Evolutionary conservation across 768 basidiomycete species (phyloP).

Genomic region (Russula abietina): DNA sequence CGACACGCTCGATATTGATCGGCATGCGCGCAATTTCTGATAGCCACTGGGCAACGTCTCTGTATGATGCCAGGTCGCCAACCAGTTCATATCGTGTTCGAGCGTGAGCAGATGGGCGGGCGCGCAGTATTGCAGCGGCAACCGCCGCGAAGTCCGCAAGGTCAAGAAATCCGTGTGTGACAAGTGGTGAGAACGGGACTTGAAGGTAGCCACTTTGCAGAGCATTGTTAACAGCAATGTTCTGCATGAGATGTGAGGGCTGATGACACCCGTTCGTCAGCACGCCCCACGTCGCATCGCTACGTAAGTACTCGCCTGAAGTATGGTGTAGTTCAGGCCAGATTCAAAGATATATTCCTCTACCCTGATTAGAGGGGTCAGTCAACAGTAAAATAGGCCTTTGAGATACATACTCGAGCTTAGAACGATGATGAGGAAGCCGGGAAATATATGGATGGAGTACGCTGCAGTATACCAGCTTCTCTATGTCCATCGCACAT

Average conservation of each 20-base stretch:
- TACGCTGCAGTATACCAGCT: conserved; percentile 23
- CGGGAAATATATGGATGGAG: conserved; percentile 22
- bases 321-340: conserved; percentile 35
- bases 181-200: conserved; percentile 27
- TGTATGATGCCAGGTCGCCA: conserved; percentile 31
- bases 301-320: conserved; percentile 25
- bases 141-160: conserved; percentile 31
- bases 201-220: conserved; percentile 20
- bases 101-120: conserved; percentile 29
- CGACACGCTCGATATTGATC: conserved; percentile 25
- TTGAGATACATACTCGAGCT: conserved; percentile 19
- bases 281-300: background rate
- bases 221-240: conserved; percentile 26
- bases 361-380: conserved; percentile 24
- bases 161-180: conserved; percentile 34
- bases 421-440: conserved; percentile 21
- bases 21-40: conserved; percentile 20
- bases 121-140: conserved; percentile 29
- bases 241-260: conserved; percentile 35
- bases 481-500: conserved; percentile 21
- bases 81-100: conserved; percentile 35
- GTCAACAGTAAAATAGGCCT: background rate
- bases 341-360: conserved; percentile 37
- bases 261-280: conserved; percentile 12
- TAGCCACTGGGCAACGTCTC: conserved; percentile 28